These are phyloP conservation scores for Aureobasidium sp. DNA, from an alignment of 2,329 filamentous ascomycete species.

Conservation along the genomic window DNA sequence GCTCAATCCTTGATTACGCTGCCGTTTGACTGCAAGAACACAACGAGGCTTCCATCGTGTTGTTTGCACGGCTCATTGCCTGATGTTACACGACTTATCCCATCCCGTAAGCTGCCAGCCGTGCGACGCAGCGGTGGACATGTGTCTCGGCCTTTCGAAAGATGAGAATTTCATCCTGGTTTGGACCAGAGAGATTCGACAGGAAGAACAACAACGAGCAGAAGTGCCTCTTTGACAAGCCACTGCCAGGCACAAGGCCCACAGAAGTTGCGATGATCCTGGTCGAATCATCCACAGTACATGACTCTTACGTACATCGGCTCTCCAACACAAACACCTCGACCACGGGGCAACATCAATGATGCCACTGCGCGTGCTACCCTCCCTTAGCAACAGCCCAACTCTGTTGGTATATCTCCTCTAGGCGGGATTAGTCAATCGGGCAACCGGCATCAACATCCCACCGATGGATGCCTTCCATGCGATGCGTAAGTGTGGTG, in stretches of 20 bases:
- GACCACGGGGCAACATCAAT: not conserved
- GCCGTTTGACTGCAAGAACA: not conserved
- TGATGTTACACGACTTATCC: not conserved
- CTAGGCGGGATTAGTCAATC: not conserved
- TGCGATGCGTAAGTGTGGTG: constrained; percentile 2
- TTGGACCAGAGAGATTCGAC: not conserved
- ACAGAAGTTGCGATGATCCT: not conserved
- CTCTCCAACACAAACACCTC: constrained; percentile 1
- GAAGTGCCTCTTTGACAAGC: not conserved
- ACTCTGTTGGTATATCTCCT: not conserved
- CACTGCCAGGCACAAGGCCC: not conserved
- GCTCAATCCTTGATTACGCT: not conserved
- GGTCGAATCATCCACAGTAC: not conserved
- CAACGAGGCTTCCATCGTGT: not conserved
- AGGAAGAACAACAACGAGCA: not conserved
- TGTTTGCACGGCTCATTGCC: not conserved
- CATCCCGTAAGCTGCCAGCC: not conserved
- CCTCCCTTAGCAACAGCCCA: not conserved
- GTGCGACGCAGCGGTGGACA: not conserved
- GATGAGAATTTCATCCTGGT: not conserved
- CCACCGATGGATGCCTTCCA: constrained; percentile 2
- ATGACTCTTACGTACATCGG: constrained; percentile 10
- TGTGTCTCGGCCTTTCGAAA: not conserved
- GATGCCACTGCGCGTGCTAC: not conserved
- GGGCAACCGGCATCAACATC: not conserved